A percentile compares a stretch with the other conserved stretches of the same genome.
Conservation (phyloP, 148 eudicot species). For the Spergularia bocconei region DNA sequence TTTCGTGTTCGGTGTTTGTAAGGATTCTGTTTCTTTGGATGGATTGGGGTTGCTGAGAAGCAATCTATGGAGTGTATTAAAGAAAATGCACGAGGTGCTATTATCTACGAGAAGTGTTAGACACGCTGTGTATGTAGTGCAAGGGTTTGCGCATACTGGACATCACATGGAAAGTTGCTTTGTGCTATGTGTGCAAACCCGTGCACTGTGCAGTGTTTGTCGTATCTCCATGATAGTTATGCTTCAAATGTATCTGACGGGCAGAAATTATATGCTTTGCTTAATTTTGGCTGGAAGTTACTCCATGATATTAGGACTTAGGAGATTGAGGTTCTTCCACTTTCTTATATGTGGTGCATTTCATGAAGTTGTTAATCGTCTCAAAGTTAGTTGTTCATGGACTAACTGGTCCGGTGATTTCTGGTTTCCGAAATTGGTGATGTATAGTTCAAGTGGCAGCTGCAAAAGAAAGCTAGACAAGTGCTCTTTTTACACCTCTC, state of each 20-base stretch:
- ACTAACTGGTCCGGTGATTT: background rate
- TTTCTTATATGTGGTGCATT: background rate
- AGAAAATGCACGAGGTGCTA: too few species aligned
- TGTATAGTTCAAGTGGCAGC: conserved; percentile 77
- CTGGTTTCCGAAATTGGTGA: background rate
- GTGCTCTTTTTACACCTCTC: conserved; percentile 79
- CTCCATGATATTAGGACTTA: background rate
- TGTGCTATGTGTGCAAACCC: too few species aligned
- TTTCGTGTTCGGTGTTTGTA: background rate
- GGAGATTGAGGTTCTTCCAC: background rate
- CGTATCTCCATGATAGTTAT: too few species aligned
- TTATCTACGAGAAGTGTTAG: too few species aligned
- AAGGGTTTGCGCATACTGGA: too few species aligned
- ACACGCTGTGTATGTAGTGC: too few species aligned
- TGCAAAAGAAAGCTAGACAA: conserved; percentile 91
- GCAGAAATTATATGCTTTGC: background rate
- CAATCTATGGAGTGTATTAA: background rate
- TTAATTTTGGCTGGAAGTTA: background rate
- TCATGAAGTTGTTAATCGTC: background rate
- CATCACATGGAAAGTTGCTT: too few species aligned
- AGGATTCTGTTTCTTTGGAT: background rate
- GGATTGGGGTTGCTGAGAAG: background rate
- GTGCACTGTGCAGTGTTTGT: too few species aligned
- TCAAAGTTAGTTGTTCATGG: background rate
- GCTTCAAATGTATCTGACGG: background rate